Conservation (phyloP, 371 early-diverging fungal species). For the Syncephalastrum sp. region DNA sequence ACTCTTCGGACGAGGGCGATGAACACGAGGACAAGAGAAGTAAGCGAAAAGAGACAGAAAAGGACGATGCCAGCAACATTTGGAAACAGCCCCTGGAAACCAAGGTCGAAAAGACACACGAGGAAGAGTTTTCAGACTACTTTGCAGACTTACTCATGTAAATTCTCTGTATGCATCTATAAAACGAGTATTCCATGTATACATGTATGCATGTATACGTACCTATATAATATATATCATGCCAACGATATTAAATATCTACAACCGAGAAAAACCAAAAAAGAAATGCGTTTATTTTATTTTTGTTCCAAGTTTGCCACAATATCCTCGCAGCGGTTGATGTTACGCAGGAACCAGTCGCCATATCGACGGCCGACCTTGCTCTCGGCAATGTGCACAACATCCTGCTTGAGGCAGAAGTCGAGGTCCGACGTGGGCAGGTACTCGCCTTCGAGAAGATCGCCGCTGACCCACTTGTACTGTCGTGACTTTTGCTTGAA, state of each 20-base stretch:
- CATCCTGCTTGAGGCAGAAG: constrained; percentile 89
- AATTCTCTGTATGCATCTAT: too few species aligned
- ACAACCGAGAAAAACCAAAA: constrained; percentile 9
- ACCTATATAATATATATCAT: too few species aligned
- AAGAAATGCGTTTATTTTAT: constrained; percentile 18
- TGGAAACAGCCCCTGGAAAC: constrained; percentile 39
- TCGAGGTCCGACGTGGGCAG: constrained; percentile 84
- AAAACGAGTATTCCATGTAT: too few species aligned
- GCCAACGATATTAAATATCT: too few species aligned
- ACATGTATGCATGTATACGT: too few species aligned
- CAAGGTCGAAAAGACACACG: constrained; percentile 39
- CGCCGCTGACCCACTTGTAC: constrained; percentile 73
- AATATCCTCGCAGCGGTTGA: constrained; percentile 79
- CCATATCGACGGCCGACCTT: constrained; percentile 91
- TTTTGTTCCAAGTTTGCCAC: constrained; percentile 50
- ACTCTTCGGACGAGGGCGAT: constrained; percentile 1
- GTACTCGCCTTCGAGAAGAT: constrained; percentile 80
- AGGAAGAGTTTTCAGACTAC: constrained; percentile 49
- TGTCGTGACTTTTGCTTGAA: constrained; percentile 93
- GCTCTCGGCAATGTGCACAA: constrained; percentile 92
- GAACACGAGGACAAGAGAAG: constrained; percentile 2
- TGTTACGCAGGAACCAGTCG: constrained; percentile 94
- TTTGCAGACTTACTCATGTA: constrained; percentile 35
- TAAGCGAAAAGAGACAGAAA: not conserved
- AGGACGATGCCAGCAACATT: constrained; percentile 16